Conservation (phyloP, 345 rosid species). For the Syzygium oleosum region DNA sequence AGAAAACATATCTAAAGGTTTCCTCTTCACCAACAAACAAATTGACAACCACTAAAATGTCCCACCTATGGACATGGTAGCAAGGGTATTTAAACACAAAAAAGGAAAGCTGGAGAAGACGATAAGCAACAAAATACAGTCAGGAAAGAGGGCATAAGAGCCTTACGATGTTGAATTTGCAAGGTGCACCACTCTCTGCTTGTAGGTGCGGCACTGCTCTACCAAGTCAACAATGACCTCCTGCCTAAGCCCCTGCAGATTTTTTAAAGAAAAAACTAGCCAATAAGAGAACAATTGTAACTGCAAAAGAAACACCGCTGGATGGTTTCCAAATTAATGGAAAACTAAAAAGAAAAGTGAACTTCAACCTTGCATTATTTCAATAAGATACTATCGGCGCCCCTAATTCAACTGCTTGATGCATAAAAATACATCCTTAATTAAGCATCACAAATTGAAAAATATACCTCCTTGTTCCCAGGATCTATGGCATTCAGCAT, state of each 20-base stretch:
- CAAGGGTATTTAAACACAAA: neutral
- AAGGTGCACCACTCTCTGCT: slow-evolving; percentile 96
- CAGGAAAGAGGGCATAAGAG: neutral
- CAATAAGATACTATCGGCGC: neutral
- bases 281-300: neutral
- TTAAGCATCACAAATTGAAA: neutral
- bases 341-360: neutral
- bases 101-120: neutral
- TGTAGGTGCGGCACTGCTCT: slow-evolving; percentile 93
- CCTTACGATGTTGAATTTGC: slow-evolving; percentile 95
- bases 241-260: slow-evolving; percentile 74
- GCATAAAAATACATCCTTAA: neutral
- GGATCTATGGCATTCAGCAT: slow-evolving; percentile 95
- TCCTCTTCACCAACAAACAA: neutral
- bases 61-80: neutral
- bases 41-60: neutral
- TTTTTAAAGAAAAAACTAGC: neutral
- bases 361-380: neutral
- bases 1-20: neutral
- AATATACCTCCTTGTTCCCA: slow-evolving; percentile 67
- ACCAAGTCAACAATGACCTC: slow-evolving; percentile 96
- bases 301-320: neutral
- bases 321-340: neutral
- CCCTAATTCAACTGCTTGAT: neutral
- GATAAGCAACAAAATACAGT: neutral